Base-by-base conservation (phyloP, 805 yeast genomes). In the Lachancea lanzarotensis region DNA sequence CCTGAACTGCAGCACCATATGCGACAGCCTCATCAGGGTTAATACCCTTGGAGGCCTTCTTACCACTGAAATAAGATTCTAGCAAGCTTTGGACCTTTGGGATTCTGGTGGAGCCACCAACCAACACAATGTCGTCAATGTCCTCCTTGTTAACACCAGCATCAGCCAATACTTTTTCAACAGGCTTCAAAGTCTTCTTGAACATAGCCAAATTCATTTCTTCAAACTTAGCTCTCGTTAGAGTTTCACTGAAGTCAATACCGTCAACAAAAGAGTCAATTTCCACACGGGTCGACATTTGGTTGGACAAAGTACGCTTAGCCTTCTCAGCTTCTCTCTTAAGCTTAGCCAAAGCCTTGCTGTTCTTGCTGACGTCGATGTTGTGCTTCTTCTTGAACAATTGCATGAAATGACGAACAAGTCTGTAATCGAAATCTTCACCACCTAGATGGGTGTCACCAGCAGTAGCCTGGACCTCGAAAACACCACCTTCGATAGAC, bases 11-110 rank as follows among this genome's bases (percentile, higher is more conserved):
- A 50, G 98, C 98, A 79, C 98, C 98, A 62, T 82, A 91, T 36
- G 98, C 98, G 63, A 91, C 98, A 67, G 98, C 98, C 77, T 91
- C 98, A 74, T 91, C 98, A 52, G 98, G 98, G 76, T 91, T 91
- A 64, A 91, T 91, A 62, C 96, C 91, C 79, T 90, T 91, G 56
- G 95, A 87, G 54, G 95, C 91, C 72, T 89, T 89, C 78, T 93
- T 91, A 61, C 96, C 96, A 63, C 84, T 81, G 66, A 91, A 91
- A 79, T 71, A 89, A 53, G 83, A 78, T 72, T 91, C 95, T 57
- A 91, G 78, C 61, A 91, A 77, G 72, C 86, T 84, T 75, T 90
- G 98, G 58, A 91, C 91, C 78, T 89, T 93, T 73, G 98, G 98
- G 74, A 91, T 93, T 79, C 98, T 87, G 45, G 98, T 93, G 34